These are phyloP conservation scores for Platanthera guangdongensis DNA, from an alignment of 106 monocot species.

Conservation along the genomic window DNA sequence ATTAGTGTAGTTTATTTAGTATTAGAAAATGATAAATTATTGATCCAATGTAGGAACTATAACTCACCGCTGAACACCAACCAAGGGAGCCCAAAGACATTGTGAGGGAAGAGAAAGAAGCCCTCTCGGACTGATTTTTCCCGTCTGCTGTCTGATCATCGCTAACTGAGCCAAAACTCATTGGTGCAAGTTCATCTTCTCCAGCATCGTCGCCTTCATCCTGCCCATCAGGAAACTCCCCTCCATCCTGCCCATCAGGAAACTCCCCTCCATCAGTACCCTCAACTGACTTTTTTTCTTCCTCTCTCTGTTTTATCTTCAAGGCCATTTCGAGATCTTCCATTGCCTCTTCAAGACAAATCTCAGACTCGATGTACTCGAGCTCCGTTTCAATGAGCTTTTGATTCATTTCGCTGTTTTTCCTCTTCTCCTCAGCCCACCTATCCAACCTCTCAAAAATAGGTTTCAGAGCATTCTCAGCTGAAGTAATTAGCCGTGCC, in stretches of 20 bases:
- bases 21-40: background rate
- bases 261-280: conserved; percentile 19
- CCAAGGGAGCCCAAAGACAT: conserved; percentile 37
- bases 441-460: conserved; percentile 39
- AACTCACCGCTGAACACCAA: conserved; percentile 25
- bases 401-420: conserved; percentile 44
- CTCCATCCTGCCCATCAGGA: conserved; percentile 25
- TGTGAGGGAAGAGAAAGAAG: conserved; percentile 63
- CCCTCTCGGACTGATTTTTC: conserved; percentile 20
- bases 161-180: conserved; percentile 57
- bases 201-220: conserved; percentile 34
- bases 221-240: conserved; percentile 23
- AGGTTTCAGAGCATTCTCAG: conserved; percentile 45
- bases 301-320: conserved; percentile 70
- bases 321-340: conserved; percentile 58
- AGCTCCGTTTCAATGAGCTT: conserved; percentile 60
- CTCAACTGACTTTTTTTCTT: conserved; percentile 34
- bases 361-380: conserved; percentile 66
- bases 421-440: conserved; percentile 64
- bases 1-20: background rate
- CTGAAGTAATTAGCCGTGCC: conserved; percentile 17
- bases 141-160: conserved; percentile 9
- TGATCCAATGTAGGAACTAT: background rate
- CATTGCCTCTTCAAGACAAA: conserved; percentile 62
- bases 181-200: conserved; percentile 53